phyloP scores from a whole-genome alignment of 495 filamentous ascomycete genomes.

The Lepraria neglecta region DNA sequence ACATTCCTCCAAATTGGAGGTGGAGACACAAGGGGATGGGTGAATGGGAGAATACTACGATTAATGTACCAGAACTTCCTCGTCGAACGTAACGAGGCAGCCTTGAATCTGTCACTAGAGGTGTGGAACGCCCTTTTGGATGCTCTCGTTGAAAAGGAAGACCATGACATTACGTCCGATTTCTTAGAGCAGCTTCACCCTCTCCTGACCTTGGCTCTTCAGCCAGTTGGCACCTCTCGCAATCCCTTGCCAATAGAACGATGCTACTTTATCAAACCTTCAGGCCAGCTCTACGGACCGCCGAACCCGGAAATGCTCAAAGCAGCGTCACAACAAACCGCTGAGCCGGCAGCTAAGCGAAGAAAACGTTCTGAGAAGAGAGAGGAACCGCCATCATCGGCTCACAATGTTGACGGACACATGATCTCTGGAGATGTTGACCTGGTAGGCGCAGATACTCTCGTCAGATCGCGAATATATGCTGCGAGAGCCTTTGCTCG shows the following conservation, averaged over 20 bases:
- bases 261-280: conserved; percentile 83
- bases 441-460: conserved; percentile 77
- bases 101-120: conserved; percentile 71
- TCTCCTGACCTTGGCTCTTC: conserved; percentile 70
- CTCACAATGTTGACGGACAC: conserved; percentile 93
- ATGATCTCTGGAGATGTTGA: conserved; percentile 98
- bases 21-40: conserved; percentile 80
- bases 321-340: conserved; percentile 51
- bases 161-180: conserved; percentile 54
- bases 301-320: conserved; percentile 46
- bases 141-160: conserved; percentile 52
- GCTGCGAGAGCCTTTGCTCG: conserved; percentile 78
- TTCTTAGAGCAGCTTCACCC: conserved; percentile 66
- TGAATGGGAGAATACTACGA: conserved; percentile 80
- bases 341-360: conserved; percentile 57
- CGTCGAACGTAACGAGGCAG: conserved; percentile 80
- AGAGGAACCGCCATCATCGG: conserved; percentile 53
- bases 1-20: conserved; percentile 86
- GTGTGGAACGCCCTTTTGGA: conserved; percentile 77
- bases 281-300: conserved; percentile 71
- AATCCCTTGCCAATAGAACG: conserved; percentile 87
- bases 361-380: conserved; percentile 78
- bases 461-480: conserved; percentile 81
- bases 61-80: conserved; percentile 91
- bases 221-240: conserved; percentile 84